Evolutionary conservation across 2,329 filamentous ascomycete genomes (phyloP).

Genomic region (Neofusicoccum cordaticola): DNA sequence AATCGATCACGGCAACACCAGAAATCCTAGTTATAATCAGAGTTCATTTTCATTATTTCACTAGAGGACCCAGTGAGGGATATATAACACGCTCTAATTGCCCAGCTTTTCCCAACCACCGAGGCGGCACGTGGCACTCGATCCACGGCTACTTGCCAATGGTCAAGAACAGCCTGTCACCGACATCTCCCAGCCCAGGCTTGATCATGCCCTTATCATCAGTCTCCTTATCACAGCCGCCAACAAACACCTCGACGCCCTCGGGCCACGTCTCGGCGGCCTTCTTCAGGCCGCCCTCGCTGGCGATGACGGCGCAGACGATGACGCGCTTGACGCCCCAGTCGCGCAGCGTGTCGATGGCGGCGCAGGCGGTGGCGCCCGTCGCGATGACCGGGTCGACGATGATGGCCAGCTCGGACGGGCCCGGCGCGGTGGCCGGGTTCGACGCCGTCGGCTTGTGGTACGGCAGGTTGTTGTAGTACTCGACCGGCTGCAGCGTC

Average conservation of each 20-base stretch:
- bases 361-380: constrained; percentile 82
- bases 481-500: constrained; percentile 86
- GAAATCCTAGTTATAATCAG: not conserved
- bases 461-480: constrained; percentile 95
- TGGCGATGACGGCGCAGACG: constrained; percentile 72
- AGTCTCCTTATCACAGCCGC: constrained; percentile 71
- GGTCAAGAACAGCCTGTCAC: constrained; percentile 84
- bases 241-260: constrained; percentile 76
- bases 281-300: constrained; percentile 64
- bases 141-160: constrained; percentile 66
- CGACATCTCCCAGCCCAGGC: constrained; percentile 86
- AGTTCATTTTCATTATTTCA: not conserved
- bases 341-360: constrained; percentile 82
- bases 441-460: constrained; percentile 51
- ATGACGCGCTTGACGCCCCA: constrained; percentile 87
- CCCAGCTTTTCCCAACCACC: not conserved
- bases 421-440: constrained; percentile 39
- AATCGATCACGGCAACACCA: not conserved
- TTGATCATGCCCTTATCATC: constrained; percentile 84
- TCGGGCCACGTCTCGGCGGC: constrained; percentile 78
- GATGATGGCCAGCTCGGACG: constrained; percentile 69
- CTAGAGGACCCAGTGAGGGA: not conserved
- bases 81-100: not conserved
- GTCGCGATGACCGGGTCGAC: constrained; percentile 94
- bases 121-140: not conserved